A percentile compares a stretch with the other conserved stretches of the same genome.
Evolutionary conservation across 495 filamentous ascomycete genomes (phyloP).

Genomic region (Aspergillus panamensis): DNA sequence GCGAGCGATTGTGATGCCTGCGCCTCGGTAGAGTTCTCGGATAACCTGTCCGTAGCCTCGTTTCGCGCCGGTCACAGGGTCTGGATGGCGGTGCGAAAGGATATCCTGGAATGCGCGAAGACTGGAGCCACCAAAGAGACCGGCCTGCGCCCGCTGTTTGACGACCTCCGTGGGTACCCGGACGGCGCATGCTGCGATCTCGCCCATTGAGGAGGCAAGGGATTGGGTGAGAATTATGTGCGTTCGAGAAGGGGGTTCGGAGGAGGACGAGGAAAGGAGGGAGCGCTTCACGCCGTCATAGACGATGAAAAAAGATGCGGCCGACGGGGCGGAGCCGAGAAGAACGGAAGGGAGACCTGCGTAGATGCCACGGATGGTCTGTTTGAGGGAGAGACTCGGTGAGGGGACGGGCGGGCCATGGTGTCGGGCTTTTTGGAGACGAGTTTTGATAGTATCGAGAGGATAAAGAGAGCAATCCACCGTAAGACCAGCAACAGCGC

Average conservation of each 20-base stretch:
- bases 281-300: constrained; percentile 78
- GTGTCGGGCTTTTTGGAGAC: constrained; percentile 81
- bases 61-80: constrained; percentile 30
- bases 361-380: constrained; percentile 68
- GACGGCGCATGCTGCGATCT: constrained; percentile 88
- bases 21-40: constrained; percentile 84
- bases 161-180: constrained; percentile 94
- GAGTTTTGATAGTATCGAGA: constrained; percentile 88
- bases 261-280: constrained; percentile 43
- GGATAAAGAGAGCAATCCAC: constrained; percentile 90
- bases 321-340: constrained; percentile 86
- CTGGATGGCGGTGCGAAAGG: constrained; percentile 48
- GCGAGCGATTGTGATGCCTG: constrained; percentile 84
- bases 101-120: constrained; percentile 63
- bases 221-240: constrained; percentile 62
- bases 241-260: constrained; percentile 30
- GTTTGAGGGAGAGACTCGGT: constrained; percentile 36
- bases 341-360: constrained; percentile 64
- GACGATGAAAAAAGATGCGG: constrained; percentile 96
- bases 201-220: constrained; percentile 80
- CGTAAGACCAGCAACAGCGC: constrained; percentile 78
- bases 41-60: constrained; percentile 57
- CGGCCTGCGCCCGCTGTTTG: constrained; percentile 93
- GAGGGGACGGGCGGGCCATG: constrained; percentile 63
- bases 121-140: constrained; percentile 56